Percentiles rank a stretch among this genome's conserved stretches.
These are phyloP conservation scores for Trichoderma simmonsii DNA, from an alignment of 2,329 filamentous ascomycete species.

Conservation along the genomic window DNA sequence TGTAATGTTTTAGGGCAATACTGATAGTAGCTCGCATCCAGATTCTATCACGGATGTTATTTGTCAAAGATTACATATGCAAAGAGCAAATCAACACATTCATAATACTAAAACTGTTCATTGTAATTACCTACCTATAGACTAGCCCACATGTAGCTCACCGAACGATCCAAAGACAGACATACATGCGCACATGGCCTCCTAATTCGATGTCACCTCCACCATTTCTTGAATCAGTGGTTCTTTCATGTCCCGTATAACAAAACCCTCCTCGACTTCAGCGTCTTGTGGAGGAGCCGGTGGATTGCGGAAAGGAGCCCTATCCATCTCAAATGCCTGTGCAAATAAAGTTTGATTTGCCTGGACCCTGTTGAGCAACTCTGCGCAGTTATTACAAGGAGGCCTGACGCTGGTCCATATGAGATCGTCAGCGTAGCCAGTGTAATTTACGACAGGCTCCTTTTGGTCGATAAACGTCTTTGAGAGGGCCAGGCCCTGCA, in stretches of 20 bases:
- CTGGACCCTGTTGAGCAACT: background rate
- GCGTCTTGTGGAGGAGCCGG: background rate
- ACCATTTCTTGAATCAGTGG: background rate
- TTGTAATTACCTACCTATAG: background rate
- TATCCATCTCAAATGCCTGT: background rate
- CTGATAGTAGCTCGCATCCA: background rate
- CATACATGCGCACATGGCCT: background rate
- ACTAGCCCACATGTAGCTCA: background rate
- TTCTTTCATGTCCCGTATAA: background rate
- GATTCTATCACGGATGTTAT: background rate
- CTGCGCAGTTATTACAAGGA: background rate
- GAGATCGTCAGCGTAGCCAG: background rate
- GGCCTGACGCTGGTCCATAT: background rate
- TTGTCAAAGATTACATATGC: background rate
- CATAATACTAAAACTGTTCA: background rate
- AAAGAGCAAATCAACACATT: background rate
- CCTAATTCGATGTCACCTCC: background rate
- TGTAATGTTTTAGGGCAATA: background rate
- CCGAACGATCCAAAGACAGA: background rate
- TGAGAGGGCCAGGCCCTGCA: background rate
- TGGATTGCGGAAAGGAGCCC: background rate
- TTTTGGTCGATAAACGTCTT: background rate
- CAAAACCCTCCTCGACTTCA: background rate
- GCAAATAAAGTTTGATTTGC: background rate
- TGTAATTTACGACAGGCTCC: rapidly evolving